Evolutionary conservation across 208 protist genomes (phyloP).

Genomic region (Crithidia expoeki): DNA sequence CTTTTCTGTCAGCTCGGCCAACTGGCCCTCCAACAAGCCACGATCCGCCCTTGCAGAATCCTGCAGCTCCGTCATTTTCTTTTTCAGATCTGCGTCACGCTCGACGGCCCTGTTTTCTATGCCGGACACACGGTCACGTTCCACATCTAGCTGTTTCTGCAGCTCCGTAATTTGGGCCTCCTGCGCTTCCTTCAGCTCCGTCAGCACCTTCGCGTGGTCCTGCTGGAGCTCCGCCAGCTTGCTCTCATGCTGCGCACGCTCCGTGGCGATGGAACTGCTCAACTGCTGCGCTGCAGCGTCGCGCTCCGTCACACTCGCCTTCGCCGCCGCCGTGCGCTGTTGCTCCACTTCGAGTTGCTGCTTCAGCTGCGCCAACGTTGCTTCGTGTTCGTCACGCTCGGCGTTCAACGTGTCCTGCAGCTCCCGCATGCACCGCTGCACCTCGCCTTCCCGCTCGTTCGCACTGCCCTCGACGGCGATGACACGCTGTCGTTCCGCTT

Average conservation of each 20-base stretch:
- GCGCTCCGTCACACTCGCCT: conserved; percentile 9
- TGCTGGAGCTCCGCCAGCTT: background rate
- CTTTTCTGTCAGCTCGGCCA: conserved; percentile 15
- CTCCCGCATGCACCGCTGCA: conserved; percentile 18
- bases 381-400: conserved; percentile 20
- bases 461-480: conserved; percentile 7
- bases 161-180: conserved; percentile 6
- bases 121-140: conserved; percentile 6
- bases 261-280: background rate
- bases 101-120: background rate
- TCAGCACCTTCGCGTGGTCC: background rate
- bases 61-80: conserved; percentile 6
- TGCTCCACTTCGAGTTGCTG: background rate
- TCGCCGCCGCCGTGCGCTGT: conserved; percentile 2
- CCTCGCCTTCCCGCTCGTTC: conserved; percentile 7
- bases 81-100: background rate
- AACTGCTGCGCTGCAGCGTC: conserved; percentile 6
- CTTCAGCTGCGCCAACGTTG: background rate
- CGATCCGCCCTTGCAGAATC: conserved; percentile 6
- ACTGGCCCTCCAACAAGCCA: conserved; percentile 7
- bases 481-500: conserved; percentile 8
- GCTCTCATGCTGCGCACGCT: conserved; percentile 11
- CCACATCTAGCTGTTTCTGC: conserved; percentile 4
- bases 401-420: conserved; percentile 9
- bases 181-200: background rate